A percentile compares a stretch with the other conserved stretches of the same genome.
Conservation (phyloP, 73 alveolate genomes). For the Paramecium octaurelia region DNA sequence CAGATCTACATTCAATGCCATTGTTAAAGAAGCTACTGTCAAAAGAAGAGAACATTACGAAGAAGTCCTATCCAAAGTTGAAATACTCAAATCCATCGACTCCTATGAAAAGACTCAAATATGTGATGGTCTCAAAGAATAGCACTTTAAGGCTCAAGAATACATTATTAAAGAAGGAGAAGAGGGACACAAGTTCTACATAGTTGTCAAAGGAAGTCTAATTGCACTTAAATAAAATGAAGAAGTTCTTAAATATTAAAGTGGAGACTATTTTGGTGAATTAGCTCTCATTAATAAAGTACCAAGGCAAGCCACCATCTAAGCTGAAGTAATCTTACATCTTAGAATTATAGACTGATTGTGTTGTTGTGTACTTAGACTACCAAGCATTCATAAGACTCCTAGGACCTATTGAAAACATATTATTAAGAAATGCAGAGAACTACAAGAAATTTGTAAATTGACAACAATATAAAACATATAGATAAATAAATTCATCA, state of each 20-base stretch:
- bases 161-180: conserved; percentile 75
- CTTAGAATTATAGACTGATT: conserved; percentile 54
- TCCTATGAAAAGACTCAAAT: conserved; percentile 81
- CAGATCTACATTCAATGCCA: conserved; percentile 75
- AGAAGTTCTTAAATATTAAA: conserved; percentile 72
- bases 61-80: conserved; percentile 73
- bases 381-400: conserved; percentile 68
- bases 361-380: conserved; percentile 66
- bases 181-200: conserved; percentile 73
- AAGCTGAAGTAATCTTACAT: conserved; percentile 64
- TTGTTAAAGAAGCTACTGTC: conserved; percentile 80
- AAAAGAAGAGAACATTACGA: conserved; percentile 89
- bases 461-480: background rate
- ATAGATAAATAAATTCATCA: background rate
- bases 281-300: conserved; percentile 89
- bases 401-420: conserved; percentile 76
- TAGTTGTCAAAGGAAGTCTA: conserved; percentile 80
- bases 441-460: conserved; percentile 43
- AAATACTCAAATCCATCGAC: conserved; percentile 79
- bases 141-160: conserved; percentile 70
- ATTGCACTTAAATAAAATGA: conserved; percentile 86
- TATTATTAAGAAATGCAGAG: conserved; percentile 72
- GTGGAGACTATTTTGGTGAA: conserved; percentile 95
- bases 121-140: conserved; percentile 85
- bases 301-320: conserved; percentile 91